Conservation (phyloP, 805 yeast species). For the Starmerella asiatica region DNA sequence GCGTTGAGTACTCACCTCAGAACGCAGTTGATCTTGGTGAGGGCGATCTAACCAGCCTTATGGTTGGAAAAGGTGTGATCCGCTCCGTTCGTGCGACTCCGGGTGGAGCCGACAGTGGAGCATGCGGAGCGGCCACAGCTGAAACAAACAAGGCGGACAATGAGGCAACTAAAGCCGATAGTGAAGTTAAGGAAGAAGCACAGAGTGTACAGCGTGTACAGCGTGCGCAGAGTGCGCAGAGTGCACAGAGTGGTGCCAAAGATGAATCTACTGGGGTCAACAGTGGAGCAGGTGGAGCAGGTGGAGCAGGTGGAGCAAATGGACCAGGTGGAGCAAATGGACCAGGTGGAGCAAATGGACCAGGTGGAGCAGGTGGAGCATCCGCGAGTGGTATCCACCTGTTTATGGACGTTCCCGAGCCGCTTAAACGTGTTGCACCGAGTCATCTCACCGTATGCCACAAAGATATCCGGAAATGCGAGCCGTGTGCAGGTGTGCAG, state of each 20-base stretch:
- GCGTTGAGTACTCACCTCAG: constrained; percentile 15
- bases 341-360: not conserved
- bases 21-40: constrained; percentile 16
- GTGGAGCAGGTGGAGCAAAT: not conserved
- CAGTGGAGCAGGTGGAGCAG: not conserved
- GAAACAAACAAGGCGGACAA: not conserved
- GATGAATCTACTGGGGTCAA: not conserved
- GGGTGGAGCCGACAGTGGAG: not conserved
- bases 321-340: not conserved
- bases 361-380: constrained; percentile 1
- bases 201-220: not conserved
- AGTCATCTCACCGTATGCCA: constrained; percentile 14
- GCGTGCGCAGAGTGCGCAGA: not conserved
- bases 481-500: constrained; percentile 9
- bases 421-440: constrained; percentile 17
- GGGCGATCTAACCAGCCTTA: constrained; percentile 18
- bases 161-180: not conserved
- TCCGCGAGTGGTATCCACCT: constrained; percentile 14
- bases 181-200: not conserved
- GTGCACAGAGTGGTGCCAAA: not conserved
- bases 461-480: constrained; percentile 4
- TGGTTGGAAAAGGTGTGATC: constrained; percentile 20
- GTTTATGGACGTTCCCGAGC: constrained; percentile 19
- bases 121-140: not conserved
- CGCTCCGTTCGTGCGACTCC: constrained; percentile 8